Conservation (phyloP, 345 rosid species). For the Orychophragmus violaceus region DNA sequence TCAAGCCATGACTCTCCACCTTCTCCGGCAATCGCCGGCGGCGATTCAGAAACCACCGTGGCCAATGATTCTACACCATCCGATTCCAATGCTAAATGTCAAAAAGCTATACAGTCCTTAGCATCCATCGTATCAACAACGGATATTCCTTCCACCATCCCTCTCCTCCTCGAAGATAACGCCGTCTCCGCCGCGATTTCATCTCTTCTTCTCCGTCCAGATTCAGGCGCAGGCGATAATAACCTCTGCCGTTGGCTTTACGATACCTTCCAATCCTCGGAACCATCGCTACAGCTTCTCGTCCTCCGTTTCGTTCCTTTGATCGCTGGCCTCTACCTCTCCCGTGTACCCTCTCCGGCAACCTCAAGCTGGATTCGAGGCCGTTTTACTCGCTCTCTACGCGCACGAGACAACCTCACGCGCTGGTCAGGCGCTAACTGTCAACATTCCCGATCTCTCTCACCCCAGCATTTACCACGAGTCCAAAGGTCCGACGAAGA, state of each 20-base stretch:
- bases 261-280: slow-evolving; percentile 68
- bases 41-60: not conserved
- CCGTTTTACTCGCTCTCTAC: slow-evolving; percentile 68
- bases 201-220: slow-evolving; percentile 55
- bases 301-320: slow-evolving; percentile 68
- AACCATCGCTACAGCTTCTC: slow-evolving; percentile 58
- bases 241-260: slow-evolving; percentile 90
- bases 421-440: slow-evolving; percentile 51
- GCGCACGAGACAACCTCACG: slow-evolving; percentile 65
- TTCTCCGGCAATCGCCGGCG: not conserved
- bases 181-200: slow-evolving; percentile 55
- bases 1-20: slow-evolving; percentile 20
- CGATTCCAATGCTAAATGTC: slow-evolving; percentile 26
- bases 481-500: slow-evolving; percentile 31
- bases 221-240: slow-evolving; percentile 73
- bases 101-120: slow-evolving; percentile 40
- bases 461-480: slow-evolving; percentile 78
- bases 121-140: slow-evolving; percentile 41
- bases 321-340: slow-evolving; percentile 69
- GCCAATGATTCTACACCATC: not conserved
- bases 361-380: slow-evolving; percentile 79
- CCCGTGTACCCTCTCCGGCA: slow-evolving; percentile 57
- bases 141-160: slow-evolving; percentile 34
- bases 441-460: slow-evolving; percentile 64
- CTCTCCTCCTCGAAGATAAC: slow-evolving; percentile 56